Base-by-base conservation (phyloP, 2,329 filamentous ascomycete species). In the Penicillium sp. region DNA sequence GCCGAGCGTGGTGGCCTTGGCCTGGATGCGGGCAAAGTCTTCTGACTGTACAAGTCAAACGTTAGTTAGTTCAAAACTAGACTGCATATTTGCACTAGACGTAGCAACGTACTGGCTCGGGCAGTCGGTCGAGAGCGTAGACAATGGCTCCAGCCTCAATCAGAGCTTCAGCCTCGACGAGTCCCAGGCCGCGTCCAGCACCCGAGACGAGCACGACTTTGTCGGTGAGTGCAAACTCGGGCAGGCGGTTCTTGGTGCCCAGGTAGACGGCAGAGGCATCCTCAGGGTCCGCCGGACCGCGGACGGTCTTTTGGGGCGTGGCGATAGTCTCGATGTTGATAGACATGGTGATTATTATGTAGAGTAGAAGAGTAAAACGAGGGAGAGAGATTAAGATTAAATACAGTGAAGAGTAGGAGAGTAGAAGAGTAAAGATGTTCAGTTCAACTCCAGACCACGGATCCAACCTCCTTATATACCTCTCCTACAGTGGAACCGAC, bases 201-300 rank as follows among this genome's bases (percentile, higher is more conserved):
- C 89, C 89, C 1, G 87, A 88, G 3, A 91, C 85, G 28, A 89
- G 70, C 47, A 90, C 82, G 1, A 89, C 81, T 71, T 85, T 91
- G 73, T 84, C 83, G 61, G 82, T 80, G 61, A 95, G 80, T 65
- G 81, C 86, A 77, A 94, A 94, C 67, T 94, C 90, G 46, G 88
- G 85, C 51, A 92, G 74, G 52, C 73, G 63, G 51, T 65, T 61
- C 60, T 66, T 67, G 51, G 66, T 68, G 50, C 71, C 71, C 57
- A 74, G 55, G 55, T 56, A 63, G 16, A 66, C 56, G 26, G 67
- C 62, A 33, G 65, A 65, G 58, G 69, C 65, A 30, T 66, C 57
- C 28, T 64, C 38, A 30, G 63, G 64, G 51, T 58, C 56, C n/a
- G 51, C 56, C 33, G 49, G 55, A 5, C 49, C 55, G 20, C 55